phyloP scores from a whole-genome alignment of 2,329 filamentous ascomycete genomes.

The Huntiella abstrusa region DNA sequence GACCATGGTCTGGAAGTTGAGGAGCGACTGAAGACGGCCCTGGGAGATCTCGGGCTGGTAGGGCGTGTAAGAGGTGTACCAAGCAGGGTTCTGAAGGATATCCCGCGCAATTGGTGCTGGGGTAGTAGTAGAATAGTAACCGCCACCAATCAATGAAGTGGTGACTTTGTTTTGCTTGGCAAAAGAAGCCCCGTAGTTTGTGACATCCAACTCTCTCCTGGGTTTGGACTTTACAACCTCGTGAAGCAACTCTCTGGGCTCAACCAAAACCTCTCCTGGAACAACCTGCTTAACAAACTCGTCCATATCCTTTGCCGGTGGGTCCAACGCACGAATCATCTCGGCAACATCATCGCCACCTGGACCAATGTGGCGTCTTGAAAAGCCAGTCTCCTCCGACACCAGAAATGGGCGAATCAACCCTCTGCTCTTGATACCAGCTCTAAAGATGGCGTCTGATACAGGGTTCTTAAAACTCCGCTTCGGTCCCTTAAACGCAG shows the following conservation, averaged over 20 bases:
- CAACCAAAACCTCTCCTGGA: slow-evolving; percentile 50
- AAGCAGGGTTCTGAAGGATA: slow-evolving; percentile 77
- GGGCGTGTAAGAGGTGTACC: slow-evolving; percentile 96
- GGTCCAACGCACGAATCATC: slow-evolving; percentile 68
- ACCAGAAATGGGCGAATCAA: slow-evolving; percentile 11
- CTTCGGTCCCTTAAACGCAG: not conserved
- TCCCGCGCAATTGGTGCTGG: slow-evolving; percentile 87
- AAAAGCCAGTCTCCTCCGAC: slow-evolving; percentile 28
- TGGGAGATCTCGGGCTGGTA: slow-evolving; percentile 97
- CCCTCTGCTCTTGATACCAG: slow-evolving; percentile 2
- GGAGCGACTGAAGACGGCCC: slow-evolving; percentile 71
- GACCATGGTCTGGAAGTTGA: slow-evolving; percentile 93
- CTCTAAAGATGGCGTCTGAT: too few species aligned
- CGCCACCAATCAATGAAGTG: slow-evolving; percentile 63
- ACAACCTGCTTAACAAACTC: slow-evolving; percentile 74
- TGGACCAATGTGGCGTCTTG: slow-evolving; percentile 74
- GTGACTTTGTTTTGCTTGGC: slow-evolving; percentile 22
- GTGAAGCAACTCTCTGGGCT: slow-evolving; percentile 8
- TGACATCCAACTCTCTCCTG: slow-evolving; percentile 40
- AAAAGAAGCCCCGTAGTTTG: slow-evolving; percentile 22
- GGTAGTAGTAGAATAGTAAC: slow-evolving; percentile 74
- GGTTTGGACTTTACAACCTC: slow-evolving; percentile 14
- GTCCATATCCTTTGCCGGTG: slow-evolving; percentile 54
- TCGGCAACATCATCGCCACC: slow-evolving; percentile 46
- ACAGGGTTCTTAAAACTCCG: too few species aligned